phyloP scores from a whole-genome alignment of 495 filamentous ascomycete genomes.

The Rhizodiscina lignyota region DNA sequence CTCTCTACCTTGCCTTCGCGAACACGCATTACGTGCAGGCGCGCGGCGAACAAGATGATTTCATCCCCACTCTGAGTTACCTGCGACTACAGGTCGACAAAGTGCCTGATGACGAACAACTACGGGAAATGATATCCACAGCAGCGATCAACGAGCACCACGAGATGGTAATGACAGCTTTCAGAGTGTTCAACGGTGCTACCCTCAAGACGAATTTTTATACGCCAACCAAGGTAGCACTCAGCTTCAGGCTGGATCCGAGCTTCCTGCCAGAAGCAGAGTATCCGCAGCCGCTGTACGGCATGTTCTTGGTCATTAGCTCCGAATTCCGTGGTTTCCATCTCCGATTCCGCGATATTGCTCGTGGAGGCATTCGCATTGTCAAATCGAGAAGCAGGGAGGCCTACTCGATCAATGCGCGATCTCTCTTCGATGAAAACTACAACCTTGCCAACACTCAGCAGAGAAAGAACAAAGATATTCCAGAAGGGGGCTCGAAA shows the following conservation, averaged over 20 bases:
- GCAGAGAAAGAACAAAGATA: constrained; percentile 99
- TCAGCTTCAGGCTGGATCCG: constrained; percentile 90
- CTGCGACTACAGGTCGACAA: constrained; percentile 53
- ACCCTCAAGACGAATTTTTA: constrained; percentile 98
- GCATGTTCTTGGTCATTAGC: constrained; percentile 96
- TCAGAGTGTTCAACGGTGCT: constrained; percentile 80
- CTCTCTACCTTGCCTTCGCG: constrained; percentile 83
- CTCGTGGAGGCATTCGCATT: constrained; percentile 92
- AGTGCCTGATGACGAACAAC: constrained; percentile 59
- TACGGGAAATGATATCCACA: constrained; percentile 68
- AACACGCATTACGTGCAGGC: constrained; percentile 79
- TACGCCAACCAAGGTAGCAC: constrained; percentile 93
- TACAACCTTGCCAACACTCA: constrained; percentile 97
- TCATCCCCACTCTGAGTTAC: constrained; percentile 68
- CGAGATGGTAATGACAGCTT: constrained; percentile 95
- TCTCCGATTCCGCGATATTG: constrained; percentile 91
- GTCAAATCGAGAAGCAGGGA: constrained; percentile 94
- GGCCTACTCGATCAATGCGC: constrained; percentile 88
- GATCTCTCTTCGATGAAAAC: constrained; percentile 94
- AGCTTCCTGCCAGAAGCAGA: constrained; percentile 77
- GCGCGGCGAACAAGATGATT: constrained; percentile 56
- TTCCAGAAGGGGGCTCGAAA: constrained; percentile 97
- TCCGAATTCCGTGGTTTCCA: constrained; percentile 96
- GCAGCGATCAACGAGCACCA: constrained; percentile 85
- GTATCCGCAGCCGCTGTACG: constrained; percentile 85